These are phyloP conservation scores for Populus hybrid DNA, from an alignment of 441 rosid species.

Conservation along the genomic window DNA sequence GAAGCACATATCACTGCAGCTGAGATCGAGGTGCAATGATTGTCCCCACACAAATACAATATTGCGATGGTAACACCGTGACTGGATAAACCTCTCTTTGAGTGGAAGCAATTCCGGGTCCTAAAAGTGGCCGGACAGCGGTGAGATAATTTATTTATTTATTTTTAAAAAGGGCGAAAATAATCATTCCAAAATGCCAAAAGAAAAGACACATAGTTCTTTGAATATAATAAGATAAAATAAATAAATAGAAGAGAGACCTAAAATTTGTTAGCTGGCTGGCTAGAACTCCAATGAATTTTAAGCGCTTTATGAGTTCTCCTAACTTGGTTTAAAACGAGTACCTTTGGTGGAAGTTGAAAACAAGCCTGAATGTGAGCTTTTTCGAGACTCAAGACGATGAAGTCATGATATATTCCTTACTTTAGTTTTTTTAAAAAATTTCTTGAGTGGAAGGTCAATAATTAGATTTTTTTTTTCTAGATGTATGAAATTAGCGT, in stretches of 20 bases:
- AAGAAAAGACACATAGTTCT: neutral
- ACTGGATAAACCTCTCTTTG: too few species aligned
- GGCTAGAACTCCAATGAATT: neutral
- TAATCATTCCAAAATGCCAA: neutral
- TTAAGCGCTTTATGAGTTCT: neutral
- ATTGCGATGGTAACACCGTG: neutral
- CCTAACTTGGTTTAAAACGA: neutral
- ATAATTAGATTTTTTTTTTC: neutral
- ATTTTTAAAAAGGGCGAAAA: too few species aligned
- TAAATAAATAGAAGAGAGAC: neutral
- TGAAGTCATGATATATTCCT: neutral
- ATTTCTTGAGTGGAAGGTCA: neutral
- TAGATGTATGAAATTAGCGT: neutral
- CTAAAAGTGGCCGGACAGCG: neutral
- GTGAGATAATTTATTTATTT: neutral
- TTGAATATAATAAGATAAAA: neutral
- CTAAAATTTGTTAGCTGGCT: neutral
- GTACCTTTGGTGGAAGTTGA: too few species aligned
- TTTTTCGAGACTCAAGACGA: neutral
- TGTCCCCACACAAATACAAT: neutral
- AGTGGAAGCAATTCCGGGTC: neutral
- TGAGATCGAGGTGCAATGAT: constrained; percentile 2
- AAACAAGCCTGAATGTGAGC: too few species aligned
- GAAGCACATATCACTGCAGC: constrained; percentile 20
- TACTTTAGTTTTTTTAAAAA: neutral